A percentile compares a stretch with the other conserved stretches of the same genome.
Evolutionary conservation across 345 rosid genomes (phyloP).

Genomic region (Linum usitatissimum): DNA sequence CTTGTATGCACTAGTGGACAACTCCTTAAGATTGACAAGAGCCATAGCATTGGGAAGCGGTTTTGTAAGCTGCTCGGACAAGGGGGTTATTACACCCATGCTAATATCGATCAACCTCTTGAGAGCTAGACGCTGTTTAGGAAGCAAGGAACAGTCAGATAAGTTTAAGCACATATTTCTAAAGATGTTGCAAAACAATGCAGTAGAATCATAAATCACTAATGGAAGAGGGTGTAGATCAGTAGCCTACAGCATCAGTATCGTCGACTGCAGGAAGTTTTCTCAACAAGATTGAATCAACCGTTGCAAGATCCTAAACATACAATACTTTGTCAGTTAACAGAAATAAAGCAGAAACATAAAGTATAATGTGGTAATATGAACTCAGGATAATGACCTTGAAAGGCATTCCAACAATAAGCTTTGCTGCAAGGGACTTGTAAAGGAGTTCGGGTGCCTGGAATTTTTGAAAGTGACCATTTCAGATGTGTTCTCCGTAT

Average conservation of each 20-base stretch:
- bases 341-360: background rate
- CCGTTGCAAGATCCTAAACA: conserved; percentile 83
- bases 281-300: conserved; percentile 75
- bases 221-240: background rate
- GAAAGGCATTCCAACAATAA: conserved; percentile 91
- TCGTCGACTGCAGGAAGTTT: conserved; percentile 87
- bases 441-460: conserved; percentile 85
- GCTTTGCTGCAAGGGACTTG: conserved; percentile 87
- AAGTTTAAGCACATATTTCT: conserved; percentile 14
- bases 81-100: conserved; percentile 86
- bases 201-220: conserved; percentile 5
- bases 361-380: background rate
- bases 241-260: conserved; percentile 55
- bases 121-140: conserved; percentile 75
- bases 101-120: conserved; percentile 83
- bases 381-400: conserved; percentile 43
- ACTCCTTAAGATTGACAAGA: conserved; percentile 83
- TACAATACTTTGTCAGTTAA: conserved; percentile 15
- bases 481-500: background rate
- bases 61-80: conserved; percentile 90
- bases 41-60: conserved; percentile 90
- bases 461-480: background rate
- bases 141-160: conserved; percentile 9
- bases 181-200: conserved; percentile 3
- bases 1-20: conserved; percentile 79